phyloP scores from a whole-genome alignment of 2,329 filamentous ascomycete genomes.

The Ophiostoma ips region DNA sequence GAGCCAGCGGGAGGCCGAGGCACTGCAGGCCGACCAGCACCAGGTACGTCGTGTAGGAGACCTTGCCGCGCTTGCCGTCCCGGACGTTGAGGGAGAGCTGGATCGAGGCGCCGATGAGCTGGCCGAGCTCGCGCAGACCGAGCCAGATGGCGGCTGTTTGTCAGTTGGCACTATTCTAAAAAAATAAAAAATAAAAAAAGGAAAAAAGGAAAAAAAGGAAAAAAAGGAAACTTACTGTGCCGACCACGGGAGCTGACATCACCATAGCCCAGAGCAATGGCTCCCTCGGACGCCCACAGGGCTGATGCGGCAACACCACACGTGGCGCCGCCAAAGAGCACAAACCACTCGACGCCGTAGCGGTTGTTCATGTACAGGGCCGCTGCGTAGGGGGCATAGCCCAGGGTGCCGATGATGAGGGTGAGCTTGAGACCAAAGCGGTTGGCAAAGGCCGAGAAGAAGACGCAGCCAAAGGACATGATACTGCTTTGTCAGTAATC shows the following conservation, averaged over 20 bases:
- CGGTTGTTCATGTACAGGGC: not conserved
- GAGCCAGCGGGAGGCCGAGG: not conserved
- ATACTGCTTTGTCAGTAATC: not conserved
- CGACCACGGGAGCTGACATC: not conserved
- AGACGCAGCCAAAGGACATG: slow-evolving; percentile 1
- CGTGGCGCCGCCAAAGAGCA: not conserved
- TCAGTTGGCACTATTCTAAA: not conserved
- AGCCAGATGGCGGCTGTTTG: not conserved
- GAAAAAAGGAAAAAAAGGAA: too few relatives aligned
- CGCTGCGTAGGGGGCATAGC: not conserved
- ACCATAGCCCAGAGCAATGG: not conserved
- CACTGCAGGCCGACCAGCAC: not conserved
- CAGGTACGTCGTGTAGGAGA: not conserved
- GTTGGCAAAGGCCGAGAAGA: slow-evolving; percentile 1
- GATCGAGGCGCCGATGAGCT: slow-evolving; percentile 1
- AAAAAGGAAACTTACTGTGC: not conserved
- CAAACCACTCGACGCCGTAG: slow-evolving; percentile 1
- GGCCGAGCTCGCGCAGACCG: slow-evolving; percentile 1
- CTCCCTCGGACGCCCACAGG: not conserved
- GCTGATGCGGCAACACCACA: not conserved
- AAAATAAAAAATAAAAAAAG: not conserved
- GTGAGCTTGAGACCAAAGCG: not conserved
- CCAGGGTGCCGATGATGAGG: not conserved
- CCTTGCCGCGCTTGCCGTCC: not conserved
- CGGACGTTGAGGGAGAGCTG: not conserved